phyloP scores from a whole-genome alignment of 2,329 filamentous ascomycete species.

The Aspergillus sp. region DNA sequence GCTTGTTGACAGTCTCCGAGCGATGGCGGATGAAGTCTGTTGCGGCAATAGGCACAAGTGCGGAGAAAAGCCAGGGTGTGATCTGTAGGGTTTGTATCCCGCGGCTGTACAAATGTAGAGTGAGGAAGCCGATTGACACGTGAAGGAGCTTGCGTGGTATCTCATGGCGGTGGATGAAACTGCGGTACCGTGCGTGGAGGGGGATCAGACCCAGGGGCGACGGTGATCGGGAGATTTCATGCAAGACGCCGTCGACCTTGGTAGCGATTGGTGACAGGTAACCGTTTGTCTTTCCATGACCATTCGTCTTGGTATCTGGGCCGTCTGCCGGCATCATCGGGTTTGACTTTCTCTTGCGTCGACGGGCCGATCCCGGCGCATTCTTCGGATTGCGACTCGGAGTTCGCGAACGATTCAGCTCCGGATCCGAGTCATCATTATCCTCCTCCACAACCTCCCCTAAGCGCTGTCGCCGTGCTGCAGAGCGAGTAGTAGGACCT shows the following conservation, averaged over 20 bases:
- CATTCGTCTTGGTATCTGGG: constrained; percentile 40
- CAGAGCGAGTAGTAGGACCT: constrained; percentile 75
- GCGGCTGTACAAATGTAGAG: constrained; percentile 77
- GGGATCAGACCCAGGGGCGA: constrained; percentile 92
- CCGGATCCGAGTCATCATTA: constrained; percentile 53
- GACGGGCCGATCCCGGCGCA: constrained; percentile 49
- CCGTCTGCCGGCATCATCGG: constrained; percentile 42
- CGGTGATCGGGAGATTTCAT: constrained; percentile 85
- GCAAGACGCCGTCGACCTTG: constrained; percentile 68
- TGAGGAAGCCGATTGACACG: constrained; percentile 94
- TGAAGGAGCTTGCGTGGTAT: constrained; percentile 91
- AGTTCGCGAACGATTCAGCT: constrained; percentile 60
- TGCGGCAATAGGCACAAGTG: constrained; percentile 78
- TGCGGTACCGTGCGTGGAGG: constrained; percentile 87
- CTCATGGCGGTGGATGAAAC: constrained; percentile 93
- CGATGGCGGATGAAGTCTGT: constrained; percentile 81
- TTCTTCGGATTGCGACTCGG: constrained; percentile 51
- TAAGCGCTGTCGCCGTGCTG: constrained; percentile 56
- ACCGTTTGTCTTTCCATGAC: constrained; percentile 37
- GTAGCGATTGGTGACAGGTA: constrained; percentile 30
- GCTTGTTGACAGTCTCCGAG: constrained; percentile 74
- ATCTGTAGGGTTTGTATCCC: constrained; percentile 76
- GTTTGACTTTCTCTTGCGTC: constrained; percentile 39
- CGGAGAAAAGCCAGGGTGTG: constrained; percentile 77
- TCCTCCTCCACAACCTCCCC: constrained; percentile 48